Conservation (phyloP, 2,329 filamentous ascomycete genomes). For the Penicillium sp. region DNA sequence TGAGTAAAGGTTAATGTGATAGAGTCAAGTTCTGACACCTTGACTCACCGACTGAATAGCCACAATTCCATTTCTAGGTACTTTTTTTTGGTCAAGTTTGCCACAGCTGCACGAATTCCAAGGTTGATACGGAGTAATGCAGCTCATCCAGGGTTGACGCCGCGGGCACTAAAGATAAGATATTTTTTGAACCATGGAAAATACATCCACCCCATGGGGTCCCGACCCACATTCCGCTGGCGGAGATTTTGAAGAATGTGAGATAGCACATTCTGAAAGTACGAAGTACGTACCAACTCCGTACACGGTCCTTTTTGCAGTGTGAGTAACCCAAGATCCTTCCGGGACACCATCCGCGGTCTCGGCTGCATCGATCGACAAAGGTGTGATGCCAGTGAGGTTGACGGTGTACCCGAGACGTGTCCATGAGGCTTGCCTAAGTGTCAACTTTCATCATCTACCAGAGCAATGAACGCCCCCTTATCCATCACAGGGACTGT, state of each 20-base stretch:
- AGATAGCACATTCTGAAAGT: not conserved
- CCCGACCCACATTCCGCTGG: constrained; percentile 3
- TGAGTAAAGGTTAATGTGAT: not conserved
- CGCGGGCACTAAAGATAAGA: not conserved
- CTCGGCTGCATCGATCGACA: constrained; percentile 7
- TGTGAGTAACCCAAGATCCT: constrained; percentile 14
- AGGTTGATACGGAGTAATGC: not conserved
- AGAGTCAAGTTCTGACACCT: not conserved
- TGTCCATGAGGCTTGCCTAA: constrained; percentile 1
- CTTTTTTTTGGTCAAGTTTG: not conserved
- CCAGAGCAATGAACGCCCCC: not conserved
- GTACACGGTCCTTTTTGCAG: constrained; percentile 3
- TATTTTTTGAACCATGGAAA: not conserved
- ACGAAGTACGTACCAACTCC: not conserved
- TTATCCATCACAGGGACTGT: not conserved
- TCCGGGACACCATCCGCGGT: constrained; percentile 5
- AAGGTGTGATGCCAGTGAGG: constrained; percentile 7
- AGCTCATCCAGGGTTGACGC: not conserved
- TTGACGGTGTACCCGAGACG: constrained; percentile 10
- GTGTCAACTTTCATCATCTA: not conserved
- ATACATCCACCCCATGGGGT: constrained; percentile 5
- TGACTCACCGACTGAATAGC: constrained; percentile 2
- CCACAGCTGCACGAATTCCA: not conserved
- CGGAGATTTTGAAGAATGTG: constrained; percentile 6
- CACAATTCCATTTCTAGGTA: not conserved